Percentiles rank a stretch among this genome's conserved stretches.
These are phyloP conservation scores for Backusella luteola DNA, from an alignment of 192 early-diverging fungal genomes.

Conservation along the genomic window DNA sequence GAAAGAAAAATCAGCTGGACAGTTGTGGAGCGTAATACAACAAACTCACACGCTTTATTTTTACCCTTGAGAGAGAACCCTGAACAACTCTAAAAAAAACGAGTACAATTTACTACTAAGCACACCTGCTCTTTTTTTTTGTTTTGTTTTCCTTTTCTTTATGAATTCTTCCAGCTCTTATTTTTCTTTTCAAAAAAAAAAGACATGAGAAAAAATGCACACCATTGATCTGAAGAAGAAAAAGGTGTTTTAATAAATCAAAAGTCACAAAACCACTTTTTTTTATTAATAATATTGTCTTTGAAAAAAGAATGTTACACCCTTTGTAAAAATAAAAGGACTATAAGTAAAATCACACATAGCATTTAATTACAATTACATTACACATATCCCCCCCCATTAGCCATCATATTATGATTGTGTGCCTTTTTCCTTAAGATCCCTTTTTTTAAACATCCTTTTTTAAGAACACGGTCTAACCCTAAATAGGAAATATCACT, in stretches of 20 bases:
- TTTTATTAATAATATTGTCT: background rate
- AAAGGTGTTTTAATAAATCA: background rate
- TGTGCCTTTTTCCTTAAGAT: background rate
- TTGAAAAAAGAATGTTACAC: background rate
- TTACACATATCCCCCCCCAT: background rate
- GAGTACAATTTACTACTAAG: no score
- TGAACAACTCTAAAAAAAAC: background rate
- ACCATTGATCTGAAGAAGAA: background rate
- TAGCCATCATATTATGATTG: background rate
- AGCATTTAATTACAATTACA: background rate
- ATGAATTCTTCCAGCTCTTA: background rate
- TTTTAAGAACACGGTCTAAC: background rate
- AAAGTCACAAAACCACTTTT: background rate
- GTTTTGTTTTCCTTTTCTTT: background rate
- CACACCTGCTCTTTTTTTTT: no score
- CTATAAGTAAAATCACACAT: background rate
- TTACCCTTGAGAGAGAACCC: slow-evolving; percentile 4
- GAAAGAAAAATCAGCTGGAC: background rate
- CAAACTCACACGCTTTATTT: slow-evolving; percentile 3
- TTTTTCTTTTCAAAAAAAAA: background rate
- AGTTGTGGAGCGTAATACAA: background rate
- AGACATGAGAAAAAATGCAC: background rate
- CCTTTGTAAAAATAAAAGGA: background rate
- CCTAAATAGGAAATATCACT: background rate
- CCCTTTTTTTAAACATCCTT: background rate